Conservation (phyloP, 495 filamentous ascomycete species). For the Hyaloscypha variabilis region DNA sequence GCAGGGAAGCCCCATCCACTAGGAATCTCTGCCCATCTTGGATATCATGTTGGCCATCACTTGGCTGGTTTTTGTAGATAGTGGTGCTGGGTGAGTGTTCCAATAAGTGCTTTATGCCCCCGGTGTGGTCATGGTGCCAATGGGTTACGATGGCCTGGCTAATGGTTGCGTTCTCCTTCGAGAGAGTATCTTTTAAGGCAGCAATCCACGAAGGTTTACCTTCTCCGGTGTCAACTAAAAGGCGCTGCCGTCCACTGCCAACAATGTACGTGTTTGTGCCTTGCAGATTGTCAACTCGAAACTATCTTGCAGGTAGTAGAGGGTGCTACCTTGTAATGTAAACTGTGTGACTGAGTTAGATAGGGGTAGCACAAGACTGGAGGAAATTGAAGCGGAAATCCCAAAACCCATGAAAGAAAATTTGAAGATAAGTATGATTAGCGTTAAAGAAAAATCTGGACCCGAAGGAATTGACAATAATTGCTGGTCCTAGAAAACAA, state of each 20-base stretch:
- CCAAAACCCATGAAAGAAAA: too few species aligned
- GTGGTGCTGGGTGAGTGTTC: slow-evolving; percentile 58
- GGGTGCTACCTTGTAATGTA: slow-evolving; percentile 47
- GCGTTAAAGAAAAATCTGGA: too few species aligned
- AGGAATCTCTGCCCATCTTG: slow-evolving; percentile 71
- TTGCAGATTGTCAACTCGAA: slow-evolving; percentile 26
- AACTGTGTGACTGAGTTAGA: slow-evolving; percentile 35
- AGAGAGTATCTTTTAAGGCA: slow-evolving; percentile 62
- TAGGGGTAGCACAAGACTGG: background rate
- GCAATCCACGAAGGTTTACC: slow-evolving; percentile 55
- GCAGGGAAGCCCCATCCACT: slow-evolving; percentile 76
- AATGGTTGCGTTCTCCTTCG: slow-evolving; percentile 66
- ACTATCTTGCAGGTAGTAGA: background rate
- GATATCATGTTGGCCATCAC: slow-evolving; percentile 55
- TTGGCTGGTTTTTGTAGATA: slow-evolving; percentile 57
- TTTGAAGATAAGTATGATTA: too few species aligned
- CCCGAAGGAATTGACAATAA: too few species aligned
- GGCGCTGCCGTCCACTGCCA: slow-evolving; percentile 65
- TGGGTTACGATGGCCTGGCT: slow-evolving; percentile 76
- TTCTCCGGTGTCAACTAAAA: slow-evolving; percentile 83
- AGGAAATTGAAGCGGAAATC: background rate
- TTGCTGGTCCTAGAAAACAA: background rate
- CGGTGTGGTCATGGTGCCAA: slow-evolving; percentile 86
- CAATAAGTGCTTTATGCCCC: slow-evolving; percentile 70
- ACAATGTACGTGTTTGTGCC: slow-evolving; percentile 89